Percentiles rank a stretch among this genome's conserved stretches.
Conservation (phyloP, 257 asterid species). For the Jaltomata sinuosa region DNA sequence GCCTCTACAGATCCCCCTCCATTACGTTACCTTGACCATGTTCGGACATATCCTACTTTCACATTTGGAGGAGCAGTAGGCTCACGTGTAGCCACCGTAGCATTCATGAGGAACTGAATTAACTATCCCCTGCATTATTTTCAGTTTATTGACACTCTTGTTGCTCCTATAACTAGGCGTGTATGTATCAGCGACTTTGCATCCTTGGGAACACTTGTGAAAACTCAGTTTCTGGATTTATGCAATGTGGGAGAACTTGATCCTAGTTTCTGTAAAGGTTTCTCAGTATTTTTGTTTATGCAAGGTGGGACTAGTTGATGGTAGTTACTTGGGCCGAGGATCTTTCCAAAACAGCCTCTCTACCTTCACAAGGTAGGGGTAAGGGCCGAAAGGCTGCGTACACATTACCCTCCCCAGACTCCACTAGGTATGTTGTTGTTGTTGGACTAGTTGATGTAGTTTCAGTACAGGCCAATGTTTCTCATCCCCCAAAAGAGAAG, state of each 20-base stretch:
- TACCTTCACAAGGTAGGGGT: too few relatives aligned
- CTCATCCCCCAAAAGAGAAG: too few relatives aligned
- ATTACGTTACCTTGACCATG: conserved; percentile 69
- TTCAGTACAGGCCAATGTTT: too few relatives aligned
- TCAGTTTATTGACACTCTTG: neutral
- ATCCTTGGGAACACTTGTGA: neutral
- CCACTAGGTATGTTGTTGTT: too few relatives aligned
- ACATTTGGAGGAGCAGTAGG: conserved; percentile 89
- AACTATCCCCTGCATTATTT: neutral
- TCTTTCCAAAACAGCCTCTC: too few relatives aligned
- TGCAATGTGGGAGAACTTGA: neutral
- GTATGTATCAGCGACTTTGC: neutral
- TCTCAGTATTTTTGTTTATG: neutral
- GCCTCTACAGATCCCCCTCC: conserved; percentile 26
- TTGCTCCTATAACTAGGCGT: neutral
- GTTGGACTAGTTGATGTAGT: too few relatives aligned
- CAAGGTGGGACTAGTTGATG: neutral
- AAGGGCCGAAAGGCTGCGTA: too few relatives aligned
- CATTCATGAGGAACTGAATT: conserved; percentile 65
- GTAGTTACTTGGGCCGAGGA: neutral
- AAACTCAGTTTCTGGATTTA: neutral
- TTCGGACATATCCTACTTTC: conserved; percentile 80
- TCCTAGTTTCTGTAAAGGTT: neutral
- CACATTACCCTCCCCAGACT: too few relatives aligned
- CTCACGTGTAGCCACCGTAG: conserved; percentile 93